Evolutionary conservation across 768 basidiomycete genomes (phyloP).

Genomic region (Hydnum rufescens): DNA sequence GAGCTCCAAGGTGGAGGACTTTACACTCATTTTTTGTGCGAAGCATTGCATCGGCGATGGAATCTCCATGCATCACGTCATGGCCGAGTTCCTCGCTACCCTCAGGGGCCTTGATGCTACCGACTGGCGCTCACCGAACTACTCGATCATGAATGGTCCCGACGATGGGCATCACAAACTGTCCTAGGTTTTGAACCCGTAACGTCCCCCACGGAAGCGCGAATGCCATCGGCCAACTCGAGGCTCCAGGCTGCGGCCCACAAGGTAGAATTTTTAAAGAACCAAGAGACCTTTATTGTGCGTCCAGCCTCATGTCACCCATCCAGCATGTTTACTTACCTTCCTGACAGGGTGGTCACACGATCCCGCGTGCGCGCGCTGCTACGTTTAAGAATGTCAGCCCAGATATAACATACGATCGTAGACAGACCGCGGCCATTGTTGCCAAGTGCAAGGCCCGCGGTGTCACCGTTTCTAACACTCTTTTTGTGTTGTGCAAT

Average conservation of each 20-base stretch:
- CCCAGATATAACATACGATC: slow-evolving; percentile 17
- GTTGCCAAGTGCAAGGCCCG: slow-evolving; percentile 19
- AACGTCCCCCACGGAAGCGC: slow-evolving; percentile 31
- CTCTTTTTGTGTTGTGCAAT: slow-evolving; percentile 20
- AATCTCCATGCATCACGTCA: slow-evolving; percentile 65
- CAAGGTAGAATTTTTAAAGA: slow-evolving; percentile 34
- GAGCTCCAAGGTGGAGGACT: slow-evolving; percentile 21
- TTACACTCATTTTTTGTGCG: slow-evolving; percentile 50
- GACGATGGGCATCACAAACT: slow-evolving; percentile 16
- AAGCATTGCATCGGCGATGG: slow-evolving; percentile 75
- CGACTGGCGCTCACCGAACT: no score
- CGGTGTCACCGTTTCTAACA: slow-evolving; percentile 19
- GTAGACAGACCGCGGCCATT: not conserved
- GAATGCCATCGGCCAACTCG: slow-evolving; percentile 22
- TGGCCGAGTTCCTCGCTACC: slow-evolving; percentile 57
- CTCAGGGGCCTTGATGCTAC: slow-evolving; percentile 22
- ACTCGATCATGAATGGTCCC: not conserved
- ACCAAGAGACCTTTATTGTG: slow-evolving; percentile 38
- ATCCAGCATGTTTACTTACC: not conserved
- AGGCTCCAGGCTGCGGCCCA: slow-evolving; percentile 28
- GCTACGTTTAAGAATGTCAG: slow-evolving; percentile 36
- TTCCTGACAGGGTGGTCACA: slow-evolving; percentile 42
- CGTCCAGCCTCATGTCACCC: slow-evolving; percentile 10
- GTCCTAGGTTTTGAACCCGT: not conserved
- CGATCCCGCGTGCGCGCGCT: slow-evolving; percentile 36